phyloP scores from a whole-genome alignment of 2,329 filamentous ascomycete species.

The Chaetoscypha palmicola region DNA sequence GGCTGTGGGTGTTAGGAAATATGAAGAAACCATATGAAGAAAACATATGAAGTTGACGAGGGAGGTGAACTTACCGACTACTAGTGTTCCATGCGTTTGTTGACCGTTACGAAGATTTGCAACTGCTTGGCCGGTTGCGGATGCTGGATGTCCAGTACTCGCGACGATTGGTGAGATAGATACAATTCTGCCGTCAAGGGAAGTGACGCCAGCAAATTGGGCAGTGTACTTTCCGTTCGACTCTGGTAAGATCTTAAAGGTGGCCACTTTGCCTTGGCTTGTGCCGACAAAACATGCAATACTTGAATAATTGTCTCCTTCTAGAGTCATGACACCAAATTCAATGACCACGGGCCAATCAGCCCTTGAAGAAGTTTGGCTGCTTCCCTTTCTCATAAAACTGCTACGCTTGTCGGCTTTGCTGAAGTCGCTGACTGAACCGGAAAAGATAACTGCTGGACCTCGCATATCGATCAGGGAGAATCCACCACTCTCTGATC shows the following conservation, averaged over 20 bases:
- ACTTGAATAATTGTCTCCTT: constrained; percentile 92
- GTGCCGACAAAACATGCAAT: constrained; percentile 91
- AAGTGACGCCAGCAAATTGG: constrained; percentile 60
- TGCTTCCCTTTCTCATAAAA: constrained; percentile 54
- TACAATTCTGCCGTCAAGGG: constrained; percentile 64
- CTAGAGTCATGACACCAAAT: constrained; percentile 88
- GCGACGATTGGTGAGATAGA: constrained; percentile 73
- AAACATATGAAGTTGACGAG: no score
- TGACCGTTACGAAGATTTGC: constrained; percentile 67
- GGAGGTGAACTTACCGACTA: constrained; percentile 64
- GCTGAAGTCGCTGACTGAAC: constrained; percentile 63
- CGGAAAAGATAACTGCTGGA: constrained; percentile 73
- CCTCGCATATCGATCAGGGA: constrained; percentile 83
- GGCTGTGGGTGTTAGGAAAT: constrained; percentile 32
- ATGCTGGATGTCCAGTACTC: constrained; percentile 67
- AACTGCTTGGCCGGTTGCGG: constrained; percentile 68
- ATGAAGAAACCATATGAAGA: background rate
- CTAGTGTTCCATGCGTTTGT: constrained; percentile 71
- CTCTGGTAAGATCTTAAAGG: constrained; percentile 82
- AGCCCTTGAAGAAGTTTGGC: constrained; percentile 38
- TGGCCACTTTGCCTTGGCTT: constrained; percentile 72
- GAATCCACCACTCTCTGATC: constrained; percentile 75
- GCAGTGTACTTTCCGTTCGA: constrained; percentile 62
- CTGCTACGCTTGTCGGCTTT: constrained; percentile 72
- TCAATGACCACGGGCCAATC: constrained; percentile 81